A percentile compares a stretch with the other conserved stretches of the same genome.
phyloP scores from a whole-genome alignment of 192 early-diverging fungal species.

The Entophlyctis helioformis region DNA sequence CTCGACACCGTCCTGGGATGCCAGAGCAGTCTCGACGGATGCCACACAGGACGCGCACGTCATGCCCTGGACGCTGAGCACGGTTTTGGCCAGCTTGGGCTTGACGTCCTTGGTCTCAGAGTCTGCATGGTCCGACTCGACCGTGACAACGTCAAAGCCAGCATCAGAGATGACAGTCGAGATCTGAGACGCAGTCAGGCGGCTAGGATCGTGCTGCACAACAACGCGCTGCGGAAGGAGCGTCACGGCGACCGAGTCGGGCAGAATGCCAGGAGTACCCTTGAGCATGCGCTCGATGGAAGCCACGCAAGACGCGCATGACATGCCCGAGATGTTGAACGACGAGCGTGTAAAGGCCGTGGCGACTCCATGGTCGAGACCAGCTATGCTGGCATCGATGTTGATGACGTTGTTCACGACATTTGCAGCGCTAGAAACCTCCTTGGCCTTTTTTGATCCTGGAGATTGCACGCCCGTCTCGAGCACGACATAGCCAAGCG shows the following conservation, averaged over 20 bases:
- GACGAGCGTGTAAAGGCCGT: too few species aligned
- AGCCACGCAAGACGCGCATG: slow-evolving; percentile 32
- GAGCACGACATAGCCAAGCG: too few species aligned
- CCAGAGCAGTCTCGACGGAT: slow-evolving; percentile 17
- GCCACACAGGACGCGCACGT: slow-evolving; percentile 36
- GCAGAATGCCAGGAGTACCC: too few species aligned
- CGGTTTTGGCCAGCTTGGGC: slow-evolving; percentile 3
- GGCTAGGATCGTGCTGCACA: slow-evolving; percentile 13
- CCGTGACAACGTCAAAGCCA: slow-evolving; percentile 46
- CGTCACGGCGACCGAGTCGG: slow-evolving; percentile 35
- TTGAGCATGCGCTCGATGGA: too few species aligned
- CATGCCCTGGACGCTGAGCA: slow-evolving; percentile 28
- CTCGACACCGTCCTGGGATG: slow-evolving; percentile 8
- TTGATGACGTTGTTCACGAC: too few species aligned
- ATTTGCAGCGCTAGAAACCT: too few species aligned
- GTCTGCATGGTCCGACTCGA: not conserved
- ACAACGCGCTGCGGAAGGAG: slow-evolving; percentile 38
- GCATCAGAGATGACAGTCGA: slow-evolving; percentile 38
- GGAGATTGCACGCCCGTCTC: too few species aligned
- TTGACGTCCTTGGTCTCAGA: not conserved
- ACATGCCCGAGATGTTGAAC: slow-evolving; percentile 30
- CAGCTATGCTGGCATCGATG: too few species aligned
- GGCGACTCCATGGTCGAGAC: too few species aligned
- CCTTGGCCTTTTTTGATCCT: too few species aligned
- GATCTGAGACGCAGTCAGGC: slow-evolving; percentile 12